Evolutionary conservation across 495 filamentous ascomycete species (phyloP).

Genomic region (Aspergillus ostianus): DNA sequence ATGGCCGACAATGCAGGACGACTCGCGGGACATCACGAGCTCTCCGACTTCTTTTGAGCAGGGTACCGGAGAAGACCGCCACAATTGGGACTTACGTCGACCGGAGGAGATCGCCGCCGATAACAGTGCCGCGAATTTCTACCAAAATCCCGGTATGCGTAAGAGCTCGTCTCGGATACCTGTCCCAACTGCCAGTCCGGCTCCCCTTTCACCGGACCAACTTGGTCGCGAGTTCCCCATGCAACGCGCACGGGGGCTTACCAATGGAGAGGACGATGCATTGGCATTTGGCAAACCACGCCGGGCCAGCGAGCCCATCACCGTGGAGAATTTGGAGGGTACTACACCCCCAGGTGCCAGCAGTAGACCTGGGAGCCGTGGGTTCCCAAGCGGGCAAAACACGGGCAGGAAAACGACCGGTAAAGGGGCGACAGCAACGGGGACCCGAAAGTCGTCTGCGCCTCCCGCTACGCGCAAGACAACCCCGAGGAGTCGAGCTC

Average conservation of each 20-base stretch:
- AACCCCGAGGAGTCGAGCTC: slow-evolving; percentile 34
- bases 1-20: slow-evolving; percentile 39
- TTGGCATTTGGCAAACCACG: slow-evolving; percentile 59
- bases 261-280: slow-evolving; percentile 60
- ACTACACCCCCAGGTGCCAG: slow-evolving; percentile 43
- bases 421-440: slow-evolving; percentile 42
- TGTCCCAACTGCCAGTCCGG: slow-evolving; percentile 70
- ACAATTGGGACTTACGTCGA: slow-evolving; percentile 69
- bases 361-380: slow-evolving; percentile 46
- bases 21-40: slow-evolving; percentile 43
- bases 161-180: slow-evolving; percentile 76
- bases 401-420: slow-evolving; percentile 28
- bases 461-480: slow-evolving; percentile 37
- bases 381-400: slow-evolving; percentile 18
- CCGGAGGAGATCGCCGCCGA: slow-evolving; percentile 80
- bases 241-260: slow-evolving; percentile 56
- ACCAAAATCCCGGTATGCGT: slow-evolving; percentile 42
- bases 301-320: slow-evolving; percentile 69
- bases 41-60: slow-evolving; percentile 46
- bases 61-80: slow-evolving; percentile 32
- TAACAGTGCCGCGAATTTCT: slow-evolving; percentile 34
- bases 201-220: slow-evolving; percentile 65
- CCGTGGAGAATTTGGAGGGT: slow-evolving; percentile 52
- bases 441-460: slow-evolving; percentile 44
- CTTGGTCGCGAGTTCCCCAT: slow-evolving; percentile 69